Evolutionary conservation across 176 grass and related monocot species (phyloP), one percentile per base, ranked within the genome.

Genomic region (Aechmea fasciata): DNA sequence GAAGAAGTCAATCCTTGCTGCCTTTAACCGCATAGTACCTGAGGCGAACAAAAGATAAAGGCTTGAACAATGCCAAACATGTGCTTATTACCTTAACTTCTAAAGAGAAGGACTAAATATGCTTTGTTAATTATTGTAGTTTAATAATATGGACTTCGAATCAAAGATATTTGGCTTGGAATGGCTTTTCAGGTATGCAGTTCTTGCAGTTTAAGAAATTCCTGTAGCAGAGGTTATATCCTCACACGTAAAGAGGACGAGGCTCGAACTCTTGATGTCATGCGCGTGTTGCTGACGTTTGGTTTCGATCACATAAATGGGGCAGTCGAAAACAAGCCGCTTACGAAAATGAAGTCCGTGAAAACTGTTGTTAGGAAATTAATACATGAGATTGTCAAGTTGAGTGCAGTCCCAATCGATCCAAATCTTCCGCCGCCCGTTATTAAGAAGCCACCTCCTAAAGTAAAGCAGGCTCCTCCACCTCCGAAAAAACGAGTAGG

Each of bases 221-320:
- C 72, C 20, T 96, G 92, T 70, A 71, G 87, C 13, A 83, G 76
- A 83, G 92, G 88, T 49, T 96, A 96, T 78, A 96, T 96, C 79
- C 86, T 96, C 48, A 86, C 85, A 74, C 88, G 77, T 51, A 92
- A 96, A 87, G 92, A 92, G 79, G 92, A 92, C 70, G 88, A 96
- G 79, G 92, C 88, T 73, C 79, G 88, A 10, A 96, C 88, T 25
- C 89, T 87, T 80, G 92, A 96, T 82, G 84, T 96, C 73, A 89
- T 92, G 73, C 88, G 86, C 25, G 63, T 96, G 67, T 88, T 96
- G 51, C 72, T 96, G 48, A 74, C 80, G 25, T 96, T 89, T 84
- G 92, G 83, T 57, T 96, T 90, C 82, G 81, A 96, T 68, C 86
- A 91, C 48, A 48, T 88, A 75, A 96, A 90, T 73, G 83, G 74